These are phyloP conservation scores for Flaveria ramosissima DNA, from an alignment of 129 eudicot genomes.

Conservation along the genomic window DNA sequence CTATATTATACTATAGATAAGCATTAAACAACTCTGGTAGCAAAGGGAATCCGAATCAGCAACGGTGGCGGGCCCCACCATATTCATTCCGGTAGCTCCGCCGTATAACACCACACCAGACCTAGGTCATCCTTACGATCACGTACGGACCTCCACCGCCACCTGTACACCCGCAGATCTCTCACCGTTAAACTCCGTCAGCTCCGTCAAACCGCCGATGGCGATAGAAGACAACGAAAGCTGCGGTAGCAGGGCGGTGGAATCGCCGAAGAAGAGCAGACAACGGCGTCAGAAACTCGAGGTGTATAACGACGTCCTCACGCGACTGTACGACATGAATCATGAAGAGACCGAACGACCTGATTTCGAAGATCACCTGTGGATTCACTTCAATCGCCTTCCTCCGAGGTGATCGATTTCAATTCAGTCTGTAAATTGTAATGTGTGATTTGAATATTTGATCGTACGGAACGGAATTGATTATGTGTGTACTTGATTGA, in stretches of 20 bases:
- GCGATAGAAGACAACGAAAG: conserved; percentile 74
- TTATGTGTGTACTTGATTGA: background rate
- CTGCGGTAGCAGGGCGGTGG: conserved; percentile 64
- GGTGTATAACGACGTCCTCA: conserved; percentile 58
- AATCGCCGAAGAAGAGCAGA: conserved; percentile 45
- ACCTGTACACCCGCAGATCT: conserved; percentile 11
- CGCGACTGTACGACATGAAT: conserved; percentile 53
- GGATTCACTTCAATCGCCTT: conserved; percentile 81
- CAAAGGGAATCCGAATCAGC: conserved; percentile 34
- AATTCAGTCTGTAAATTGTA: background rate
- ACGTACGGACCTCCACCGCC: conserved; percentile 22
- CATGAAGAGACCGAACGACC: conserved; percentile 46
- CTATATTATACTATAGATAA: conserved; percentile 11
- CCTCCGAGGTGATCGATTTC: conserved; percentile 52
- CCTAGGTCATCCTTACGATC: conserved; percentile 22
- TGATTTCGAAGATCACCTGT: conserved; percentile 68
- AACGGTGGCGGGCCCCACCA: conserved; percentile 20
- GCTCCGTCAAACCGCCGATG: conserved; percentile 35
- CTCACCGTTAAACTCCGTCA: too few relatives aligned
- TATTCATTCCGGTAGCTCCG: background rate
- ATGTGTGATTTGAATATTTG: too few relatives aligned
- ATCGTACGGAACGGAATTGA: background rate
- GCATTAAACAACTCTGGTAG: conserved; percentile 19
- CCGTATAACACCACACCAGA: background rate
- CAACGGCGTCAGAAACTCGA: conserved; percentile 51